Evolutionary conservation across 1,139 yeast species (phyloP).

Genomic region (Wickerhamiella infanticola): DNA sequence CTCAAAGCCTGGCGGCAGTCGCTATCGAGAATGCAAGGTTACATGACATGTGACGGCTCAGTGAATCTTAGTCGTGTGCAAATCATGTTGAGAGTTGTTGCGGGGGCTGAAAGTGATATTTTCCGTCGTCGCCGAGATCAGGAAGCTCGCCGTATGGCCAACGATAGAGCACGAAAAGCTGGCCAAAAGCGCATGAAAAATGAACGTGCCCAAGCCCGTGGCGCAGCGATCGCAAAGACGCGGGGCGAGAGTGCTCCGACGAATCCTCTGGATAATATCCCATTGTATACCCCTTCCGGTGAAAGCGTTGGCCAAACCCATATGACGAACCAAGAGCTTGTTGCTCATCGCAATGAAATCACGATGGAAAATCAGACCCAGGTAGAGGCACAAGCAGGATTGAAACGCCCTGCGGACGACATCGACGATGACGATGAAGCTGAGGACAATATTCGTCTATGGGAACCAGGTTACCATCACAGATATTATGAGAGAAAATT

Average conservation of each 20-base stretch:
- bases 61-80: conserved; percentile 68
- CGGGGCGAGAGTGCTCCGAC: conserved; percentile 59
- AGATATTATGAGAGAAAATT: conserved; percentile 74
- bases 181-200: conserved; percentile 17
- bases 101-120: conserved; percentile 64
- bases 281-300: conserved; percentile 58
- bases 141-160: conserved; percentile 51
- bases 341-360: conserved; percentile 47
- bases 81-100: conserved; percentile 45
- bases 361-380: conserved; percentile 41
- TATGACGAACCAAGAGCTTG: conserved; percentile 58
- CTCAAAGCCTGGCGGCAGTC: conserved; percentile 71
- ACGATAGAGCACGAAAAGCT: conserved; percentile 42
- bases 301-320: conserved; percentile 52
- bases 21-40: conserved; percentile 53
- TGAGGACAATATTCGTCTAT: conserved; percentile 47
- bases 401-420: conserved; percentile 14
- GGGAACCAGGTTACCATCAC: conserved; percentile 77
- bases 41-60: conserved; percentile 78
- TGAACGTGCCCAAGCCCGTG: conserved; percentile 6
- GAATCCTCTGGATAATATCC: conserved; percentile 56
- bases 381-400: conserved; percentile 6
- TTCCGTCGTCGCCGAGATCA: conserved; percentile 53
- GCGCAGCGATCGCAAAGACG: conserved; percentile 6
- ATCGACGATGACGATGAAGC: conserved; percentile 16